Conservation (phyloP, 345 rosid genomes). For the Eucalyptus microcorys region DNA sequence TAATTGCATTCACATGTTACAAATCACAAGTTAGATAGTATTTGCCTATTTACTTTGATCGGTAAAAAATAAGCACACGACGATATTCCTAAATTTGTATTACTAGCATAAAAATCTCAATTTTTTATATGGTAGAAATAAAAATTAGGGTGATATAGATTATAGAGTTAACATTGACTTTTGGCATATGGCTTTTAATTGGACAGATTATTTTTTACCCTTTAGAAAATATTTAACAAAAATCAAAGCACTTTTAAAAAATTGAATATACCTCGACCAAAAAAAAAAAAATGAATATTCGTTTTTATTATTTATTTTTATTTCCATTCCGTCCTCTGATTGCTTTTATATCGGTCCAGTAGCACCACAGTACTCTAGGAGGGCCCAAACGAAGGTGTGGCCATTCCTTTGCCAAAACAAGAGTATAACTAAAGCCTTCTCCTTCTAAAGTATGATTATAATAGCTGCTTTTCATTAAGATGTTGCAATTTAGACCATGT, state of each 20-base stretch:
- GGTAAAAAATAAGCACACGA: background rate
- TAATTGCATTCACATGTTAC: background rate
- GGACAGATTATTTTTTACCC: background rate
- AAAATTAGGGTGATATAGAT: background rate
- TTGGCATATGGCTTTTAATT: background rate
- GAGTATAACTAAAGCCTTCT: background rate
- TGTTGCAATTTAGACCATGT: background rate
- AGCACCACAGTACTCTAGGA: background rate
- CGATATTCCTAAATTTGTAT: background rate
- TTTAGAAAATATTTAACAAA: background rate
- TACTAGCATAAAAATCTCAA: background rate
- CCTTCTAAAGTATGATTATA: background rate
- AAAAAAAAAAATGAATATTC: background rate
- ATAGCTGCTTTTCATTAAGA: background rate
- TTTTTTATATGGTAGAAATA: background rate
- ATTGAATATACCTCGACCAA: background rate
- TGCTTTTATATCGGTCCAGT: background rate
- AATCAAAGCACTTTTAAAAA: background rate
- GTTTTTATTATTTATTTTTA: background rate
- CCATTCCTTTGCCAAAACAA: background rate
- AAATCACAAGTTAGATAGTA: background rate
- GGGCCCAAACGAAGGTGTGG: background rate
- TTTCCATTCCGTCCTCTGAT: background rate
- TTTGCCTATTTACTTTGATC: background rate
- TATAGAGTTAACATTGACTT: background rate